phyloP scores from a whole-genome alignment of 2,329 filamentous ascomycete species.

The Diaporthe nobilis region DNA sequence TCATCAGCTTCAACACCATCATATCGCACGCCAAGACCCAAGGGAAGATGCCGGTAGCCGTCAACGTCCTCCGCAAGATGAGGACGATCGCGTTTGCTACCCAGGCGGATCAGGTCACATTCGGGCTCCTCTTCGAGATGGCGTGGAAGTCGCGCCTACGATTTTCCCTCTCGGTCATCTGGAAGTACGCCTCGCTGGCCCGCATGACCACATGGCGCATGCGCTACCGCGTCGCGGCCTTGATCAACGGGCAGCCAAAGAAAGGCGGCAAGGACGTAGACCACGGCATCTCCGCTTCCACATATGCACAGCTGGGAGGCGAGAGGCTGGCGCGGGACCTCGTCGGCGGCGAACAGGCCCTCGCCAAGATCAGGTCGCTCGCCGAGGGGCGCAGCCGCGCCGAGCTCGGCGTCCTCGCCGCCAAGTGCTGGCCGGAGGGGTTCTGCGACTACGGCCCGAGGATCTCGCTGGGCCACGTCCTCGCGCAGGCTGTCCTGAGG shows the following conservation, averaged over 20 bases:
- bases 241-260: conserved; percentile 28
- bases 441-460: conserved; percentile 24
- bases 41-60: conserved; percentile 42
- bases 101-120: conserved; percentile 51
- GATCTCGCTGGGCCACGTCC: conserved; percentile 15
- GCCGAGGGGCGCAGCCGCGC: not conserved
- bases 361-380: conserved; percentile 18
- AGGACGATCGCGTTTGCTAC: conserved; percentile 35
- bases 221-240: conserved; percentile 44
- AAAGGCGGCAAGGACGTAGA: not conserved
- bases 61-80: conserved; percentile 47
- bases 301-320: conserved; percentile 28
- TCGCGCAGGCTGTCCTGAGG: conserved; percentile 23
- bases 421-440: conserved; percentile 31
- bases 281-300: not conserved
- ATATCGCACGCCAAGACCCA: conserved; percentile 49
- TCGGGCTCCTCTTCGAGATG: conserved; percentile 55
- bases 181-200: conserved; percentile 51
- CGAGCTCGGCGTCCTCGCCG: conserved; percentile 21
- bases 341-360: conserved; percentile 28
- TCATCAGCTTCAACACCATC: conserved; percentile 53
- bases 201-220: conserved; percentile 48
- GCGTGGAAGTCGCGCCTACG: conserved; percentile 52
- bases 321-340: conserved; percentile 37
- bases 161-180: conserved; percentile 51